Base-by-base conservation (phyloP, 331 rosid genomes). In the Dryas integrifolia region DNA sequence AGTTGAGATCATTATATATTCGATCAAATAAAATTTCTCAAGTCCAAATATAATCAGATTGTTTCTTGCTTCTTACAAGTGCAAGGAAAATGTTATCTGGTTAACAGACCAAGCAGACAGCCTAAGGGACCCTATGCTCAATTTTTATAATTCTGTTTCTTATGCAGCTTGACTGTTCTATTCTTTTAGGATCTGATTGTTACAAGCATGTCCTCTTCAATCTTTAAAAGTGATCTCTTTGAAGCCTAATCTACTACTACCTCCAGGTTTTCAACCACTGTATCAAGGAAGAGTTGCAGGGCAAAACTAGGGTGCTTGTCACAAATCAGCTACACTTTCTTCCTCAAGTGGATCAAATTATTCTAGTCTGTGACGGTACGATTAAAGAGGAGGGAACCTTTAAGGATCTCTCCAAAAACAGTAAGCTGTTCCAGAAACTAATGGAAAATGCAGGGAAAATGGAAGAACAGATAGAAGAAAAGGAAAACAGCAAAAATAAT, bases 291-390 rank as follows among this genome's bases (percentile, higher is more conserved):
- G 97, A 81, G 53, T 84, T 93, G 80, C 76, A 58, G 58, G 94
- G 88, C 51, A 93, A 89, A 82, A 93, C 98, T 58, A 77, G 97
- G 73, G 86, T 88, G 79, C 94, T 93, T 68, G 97, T 93, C 75
- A 93, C 98, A 48, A 93, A 93, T 81, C 98, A 93, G 80, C 88
- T 93, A 41, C 98, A 90, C 84, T 89, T 93, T 78, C 98, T 93
- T 72, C 92, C 96, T 53, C 91, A 85, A 52, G 94, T 93, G 70
- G 98, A 93, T 57, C 82, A 79, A 73, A 85, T 93, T 66, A 77
- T 93, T 64, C 60, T 93, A 30, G 82, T 93, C 57, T 82, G 75
- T 51, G 92, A 90, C 9, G 97, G 98, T 60, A 79, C 52, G 75
- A 62, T 93, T 73, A 78, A 81, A 76, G 98, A 87, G 79, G 83